These are phyloP conservation scores for Cnidoscolus chayamansa DNA, from an alignment of 441 rosid species.

Conservation along the genomic window DNA sequence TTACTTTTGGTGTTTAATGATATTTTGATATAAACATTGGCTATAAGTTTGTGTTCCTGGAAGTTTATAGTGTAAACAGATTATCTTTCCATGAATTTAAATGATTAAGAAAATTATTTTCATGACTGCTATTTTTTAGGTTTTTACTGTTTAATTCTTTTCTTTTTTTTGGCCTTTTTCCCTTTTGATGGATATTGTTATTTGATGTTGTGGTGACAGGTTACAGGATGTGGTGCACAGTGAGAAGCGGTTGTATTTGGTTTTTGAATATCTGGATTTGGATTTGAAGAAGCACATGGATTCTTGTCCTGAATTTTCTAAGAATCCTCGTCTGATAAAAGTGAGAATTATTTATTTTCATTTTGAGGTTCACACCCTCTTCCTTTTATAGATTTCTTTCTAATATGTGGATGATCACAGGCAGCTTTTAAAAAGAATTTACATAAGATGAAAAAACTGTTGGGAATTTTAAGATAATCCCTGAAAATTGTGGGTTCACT, in stretches of 20 bases:
- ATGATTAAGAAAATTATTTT: not conserved
- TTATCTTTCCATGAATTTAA: not conserved
- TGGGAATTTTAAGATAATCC: not conserved
- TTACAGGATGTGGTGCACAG: constrained; percentile 98
- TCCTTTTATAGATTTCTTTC: not conserved
- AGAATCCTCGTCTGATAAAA: constrained; percentile 73
- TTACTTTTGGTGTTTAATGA: not conserved
- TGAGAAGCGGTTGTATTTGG: constrained; percentile 86
- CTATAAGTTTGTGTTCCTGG: not conserved
- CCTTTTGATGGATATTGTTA: too few relatives aligned
- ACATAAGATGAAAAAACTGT: not conserved
- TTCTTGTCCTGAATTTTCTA: constrained; percentile 83
- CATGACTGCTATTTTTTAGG: not conserved
- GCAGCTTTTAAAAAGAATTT: not conserved
- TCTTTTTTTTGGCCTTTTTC: not conserved
- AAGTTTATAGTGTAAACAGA: not conserved
- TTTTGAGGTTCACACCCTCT: constrained; percentile 9
- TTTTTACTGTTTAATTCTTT: not conserved
- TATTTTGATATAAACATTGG: not conserved
- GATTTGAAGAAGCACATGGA: constrained; percentile 99
- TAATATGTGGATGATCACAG: not conserved
- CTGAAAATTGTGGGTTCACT: not conserved
- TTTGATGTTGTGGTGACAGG: constrained; percentile 42
- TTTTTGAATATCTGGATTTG: constrained; percentile 94
- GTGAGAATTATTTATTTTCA: constrained; percentile 31